A percentile compares a stretch with the other conserved stretches of the same genome.
Evolutionary conservation across 2,329 filamentous ascomycete species (phyloP).

Genomic region (Clarireedia hainanense): DNA sequence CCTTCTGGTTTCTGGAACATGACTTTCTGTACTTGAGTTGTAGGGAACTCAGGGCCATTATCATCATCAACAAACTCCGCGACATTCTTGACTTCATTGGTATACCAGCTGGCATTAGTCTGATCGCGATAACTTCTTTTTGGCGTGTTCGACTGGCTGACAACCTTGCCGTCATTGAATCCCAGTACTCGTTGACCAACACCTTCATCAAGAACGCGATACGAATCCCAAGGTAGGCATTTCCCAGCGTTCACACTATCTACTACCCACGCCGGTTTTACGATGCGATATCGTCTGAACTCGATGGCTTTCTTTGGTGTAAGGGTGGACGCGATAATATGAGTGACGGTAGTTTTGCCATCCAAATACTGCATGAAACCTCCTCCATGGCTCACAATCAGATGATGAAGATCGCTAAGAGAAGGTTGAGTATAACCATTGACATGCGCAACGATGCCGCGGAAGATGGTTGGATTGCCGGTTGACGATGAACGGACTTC

Average conservation of each 20-base stretch:
- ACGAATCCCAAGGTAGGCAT: slow-evolving; percentile 78
- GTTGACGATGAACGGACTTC: slow-evolving; percentile 62
- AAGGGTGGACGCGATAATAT: slow-evolving; percentile 85
- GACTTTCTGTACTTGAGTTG: slow-evolving; percentile 13
- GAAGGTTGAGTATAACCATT: slow-evolving; percentile 96
- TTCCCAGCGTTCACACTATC: slow-evolving; percentile 79
- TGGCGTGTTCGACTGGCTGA: slow-evolving; percentile 56
- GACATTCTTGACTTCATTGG: slow-evolving; percentile 52
- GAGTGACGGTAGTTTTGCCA: slow-evolving; percentile 88
- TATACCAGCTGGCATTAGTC: slow-evolving; percentile 76
- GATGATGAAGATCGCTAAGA: slow-evolving; percentile 75
- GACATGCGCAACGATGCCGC: slow-evolving; percentile 81
- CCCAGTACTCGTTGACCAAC: slow-evolving; percentile 70
- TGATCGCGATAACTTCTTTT: slow-evolving; percentile 69
- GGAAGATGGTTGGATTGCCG: slow-evolving; percentile 79
- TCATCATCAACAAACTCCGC: slow-evolving; percentile 36
- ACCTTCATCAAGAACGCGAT: slow-evolving; percentile 78
- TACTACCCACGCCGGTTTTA: slow-evolving; percentile 89
- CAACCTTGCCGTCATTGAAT: slow-evolving; percentile 52
- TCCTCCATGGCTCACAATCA: slow-evolving; percentile 90
- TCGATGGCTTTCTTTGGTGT: slow-evolving; percentile 91
- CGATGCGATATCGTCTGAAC: slow-evolving; percentile 79
- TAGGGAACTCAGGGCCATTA: slow-evolving; percentile 30
- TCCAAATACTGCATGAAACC: slow-evolving; percentile 92
- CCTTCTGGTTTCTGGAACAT: slow-evolving; percentile 10